Percentiles rank a stretch among this genome's conserved stretches.
Conservation (phyloP, 768 basidiomycete species). For the Pholiota microspora region DNA sequence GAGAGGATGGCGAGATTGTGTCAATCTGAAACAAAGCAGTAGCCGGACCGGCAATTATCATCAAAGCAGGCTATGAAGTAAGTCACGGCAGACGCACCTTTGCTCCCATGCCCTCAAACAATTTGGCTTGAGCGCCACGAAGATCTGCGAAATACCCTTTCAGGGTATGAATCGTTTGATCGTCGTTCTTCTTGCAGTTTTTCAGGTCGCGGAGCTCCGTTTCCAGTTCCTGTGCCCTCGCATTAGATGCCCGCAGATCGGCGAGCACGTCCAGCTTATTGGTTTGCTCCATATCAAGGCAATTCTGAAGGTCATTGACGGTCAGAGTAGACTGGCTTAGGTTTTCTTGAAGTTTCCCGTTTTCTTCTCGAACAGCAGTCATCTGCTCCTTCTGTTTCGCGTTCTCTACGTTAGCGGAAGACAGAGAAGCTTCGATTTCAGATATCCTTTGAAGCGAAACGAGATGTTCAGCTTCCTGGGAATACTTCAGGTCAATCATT, state of each 20-base stretch:
- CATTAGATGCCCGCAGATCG: not conserved
- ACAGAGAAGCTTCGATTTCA: not conserved
- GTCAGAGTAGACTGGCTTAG: not conserved
- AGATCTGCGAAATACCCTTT: not conserved
- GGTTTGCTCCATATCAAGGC: not conserved
- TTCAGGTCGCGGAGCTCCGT: not conserved
- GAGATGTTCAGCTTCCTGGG: conserved; percentile 4
- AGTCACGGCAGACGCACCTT: not conserved
- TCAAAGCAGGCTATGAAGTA: not conserved
- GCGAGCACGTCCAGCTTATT: not conserved
- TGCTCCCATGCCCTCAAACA: not conserved
- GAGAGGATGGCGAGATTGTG: not conserved
- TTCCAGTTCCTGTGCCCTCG: not conserved
- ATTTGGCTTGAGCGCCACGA: not conserved
- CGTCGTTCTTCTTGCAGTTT: not conserved
- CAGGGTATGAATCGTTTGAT: not conserved
- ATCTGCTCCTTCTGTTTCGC: not conserved
- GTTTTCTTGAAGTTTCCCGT: not conserved
- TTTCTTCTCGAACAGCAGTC: not conserved
- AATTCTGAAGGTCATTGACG: not conserved
- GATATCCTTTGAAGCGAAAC: not conserved
- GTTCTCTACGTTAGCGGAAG: not conserved
- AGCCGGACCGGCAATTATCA: not conserved
- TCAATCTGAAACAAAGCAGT: not conserved
- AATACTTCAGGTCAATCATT: conserved; percentile 2